Evolutionary conservation across 2,329 filamentous ascomycete genomes (phyloP).

Genomic region (Anthostomella pinea): DNA sequence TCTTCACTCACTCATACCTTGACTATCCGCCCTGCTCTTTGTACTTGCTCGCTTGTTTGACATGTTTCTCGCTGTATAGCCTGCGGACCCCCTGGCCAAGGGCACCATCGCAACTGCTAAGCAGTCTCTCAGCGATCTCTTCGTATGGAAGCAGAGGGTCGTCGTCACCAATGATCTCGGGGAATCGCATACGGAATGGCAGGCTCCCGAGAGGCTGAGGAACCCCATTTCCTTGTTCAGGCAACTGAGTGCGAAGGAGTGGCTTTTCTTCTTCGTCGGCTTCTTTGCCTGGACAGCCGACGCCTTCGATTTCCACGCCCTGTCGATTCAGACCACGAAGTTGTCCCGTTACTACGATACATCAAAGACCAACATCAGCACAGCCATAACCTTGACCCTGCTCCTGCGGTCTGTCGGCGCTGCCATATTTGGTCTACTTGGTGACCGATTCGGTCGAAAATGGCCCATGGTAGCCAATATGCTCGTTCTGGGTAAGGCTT

Average conservation of each 20-base stretch:
- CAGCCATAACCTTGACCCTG: slow-evolving; percentile 72
- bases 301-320: slow-evolving; percentile 79
- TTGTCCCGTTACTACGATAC: slow-evolving; percentile 55
- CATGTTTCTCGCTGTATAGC: slow-evolving; percentile 23
- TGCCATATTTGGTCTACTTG: slow-evolving; percentile 70
- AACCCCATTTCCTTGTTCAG: slow-evolving; percentile 70
- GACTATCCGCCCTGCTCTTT: no score
- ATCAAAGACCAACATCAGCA: slow-evolving; percentile 64
- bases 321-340: slow-evolving; percentile 75
- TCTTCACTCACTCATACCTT: not conserved
- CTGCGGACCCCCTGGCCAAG: slow-evolving; percentile 64
- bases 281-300: slow-evolving; percentile 77
- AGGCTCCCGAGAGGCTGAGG: slow-evolving; percentile 59
- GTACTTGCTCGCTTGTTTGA: no score
- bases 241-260: slow-evolving; percentile 62
- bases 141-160: slow-evolving; percentile 72
- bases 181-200: slow-evolving; percentile 67
- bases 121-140: slow-evolving; percentile 62
- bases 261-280: slow-evolving; percentile 74
- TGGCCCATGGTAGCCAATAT: slow-evolving; percentile 83
- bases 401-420: slow-evolving; percentile 74
- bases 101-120: slow-evolving; percentile 63
- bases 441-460: slow-evolving; percentile 78
- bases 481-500: slow-evolving; percentile 60
- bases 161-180: slow-evolving; percentile 63